phyloP scores from a whole-genome alignment of 805 yeast genomes.

The Hermanozyma aechmeae region DNA sequence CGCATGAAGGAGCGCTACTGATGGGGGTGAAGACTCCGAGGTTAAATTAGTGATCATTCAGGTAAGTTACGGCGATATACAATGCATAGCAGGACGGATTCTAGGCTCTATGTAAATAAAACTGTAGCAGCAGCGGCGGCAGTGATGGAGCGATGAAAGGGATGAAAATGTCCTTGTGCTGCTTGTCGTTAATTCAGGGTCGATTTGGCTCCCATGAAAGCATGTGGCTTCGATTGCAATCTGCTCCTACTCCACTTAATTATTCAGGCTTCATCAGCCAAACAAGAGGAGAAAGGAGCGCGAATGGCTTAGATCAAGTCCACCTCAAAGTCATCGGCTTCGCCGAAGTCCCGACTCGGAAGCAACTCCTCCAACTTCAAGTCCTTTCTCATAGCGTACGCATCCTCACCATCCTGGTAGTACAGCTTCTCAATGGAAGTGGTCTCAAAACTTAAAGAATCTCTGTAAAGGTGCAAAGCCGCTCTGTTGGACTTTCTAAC shows the following conservation, averaged over 20 bases:
- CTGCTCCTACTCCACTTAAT: no score
- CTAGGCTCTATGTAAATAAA: no score
- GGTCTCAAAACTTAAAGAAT: slow-evolving; percentile 76
- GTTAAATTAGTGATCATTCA: not conserved
- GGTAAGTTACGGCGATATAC: no score
- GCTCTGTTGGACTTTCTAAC: slow-evolving; percentile 92
- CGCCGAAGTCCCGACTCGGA: slow-evolving; percentile 41
- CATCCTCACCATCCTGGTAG: slow-evolving; percentile 97
- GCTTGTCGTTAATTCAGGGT: no score
- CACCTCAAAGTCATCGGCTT: slow-evolving; percentile 43
- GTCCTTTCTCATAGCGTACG: slow-evolving; percentile 83
- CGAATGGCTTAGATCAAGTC: slow-evolving; percentile 19
- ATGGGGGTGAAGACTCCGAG: not conserved
- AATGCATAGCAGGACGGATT: no score
- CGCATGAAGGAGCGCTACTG: slow-evolving; percentile 93
- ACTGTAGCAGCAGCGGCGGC: no score
- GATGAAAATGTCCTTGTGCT: no score
- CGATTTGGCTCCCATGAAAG: no score
- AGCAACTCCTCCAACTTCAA: slow-evolving; percentile 51
- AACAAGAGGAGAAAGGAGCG: no score
- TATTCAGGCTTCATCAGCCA: no score
- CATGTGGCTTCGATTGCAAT: no score
- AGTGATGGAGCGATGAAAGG: no score
- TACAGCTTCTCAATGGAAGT: slow-evolving; percentile 77
- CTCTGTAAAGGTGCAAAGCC: slow-evolving; percentile 84